These are phyloP conservation scores for Pichia ethanolica DNA, from an alignment of 805 yeast species.

Conservation along the genomic window DNA sequence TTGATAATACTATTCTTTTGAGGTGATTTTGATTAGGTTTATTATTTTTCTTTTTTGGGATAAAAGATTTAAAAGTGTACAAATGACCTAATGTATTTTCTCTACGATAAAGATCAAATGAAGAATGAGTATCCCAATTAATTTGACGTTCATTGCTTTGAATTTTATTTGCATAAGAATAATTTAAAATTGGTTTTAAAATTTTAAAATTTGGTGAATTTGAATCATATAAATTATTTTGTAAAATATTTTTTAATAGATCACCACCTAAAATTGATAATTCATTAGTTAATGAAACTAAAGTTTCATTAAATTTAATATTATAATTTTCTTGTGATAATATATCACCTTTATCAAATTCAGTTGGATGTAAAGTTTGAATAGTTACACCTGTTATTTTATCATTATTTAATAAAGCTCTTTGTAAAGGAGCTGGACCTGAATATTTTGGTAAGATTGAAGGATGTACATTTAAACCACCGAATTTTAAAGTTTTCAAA, in stretches of 20 bases:
- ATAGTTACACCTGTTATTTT: constrained; percentile 71
- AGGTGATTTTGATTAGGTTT: not conserved
- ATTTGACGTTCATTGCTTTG: constrained; percentile 35
- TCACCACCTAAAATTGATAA: constrained; percentile 59
- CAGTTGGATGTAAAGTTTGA: constrained; percentile 82
- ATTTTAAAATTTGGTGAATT: constrained; percentile 9
- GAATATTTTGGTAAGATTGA: constrained; percentile 74
- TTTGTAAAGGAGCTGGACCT: constrained; percentile 89
- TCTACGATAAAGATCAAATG: constrained; percentile 31
- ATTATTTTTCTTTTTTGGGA: constrained; percentile 18
- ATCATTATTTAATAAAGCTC: constrained; percentile 62
- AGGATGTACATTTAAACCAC: constrained; percentile 90
- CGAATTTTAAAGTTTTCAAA: constrained; percentile 39
- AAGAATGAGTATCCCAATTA: constrained; percentile 33
- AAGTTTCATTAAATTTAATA: constrained; percentile 38
- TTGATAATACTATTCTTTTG: constrained; percentile 42
- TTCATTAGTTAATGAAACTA: constrained; percentile 36
- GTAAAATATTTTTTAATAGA: constrained; percentile 41
- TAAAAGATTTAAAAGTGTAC: constrained; percentile 35
- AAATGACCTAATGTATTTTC: constrained; percentile 51
- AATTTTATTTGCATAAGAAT: constrained; percentile 55
- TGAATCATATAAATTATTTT: constrained; percentile 23
- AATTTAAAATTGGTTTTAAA: constrained; percentile 24
- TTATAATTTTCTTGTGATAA: constrained; percentile 46
- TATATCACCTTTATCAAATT: constrained; percentile 75